Conservation (phyloP, 768 basidiomycete genomes). For the Lyophyllum shimeji region DNA sequence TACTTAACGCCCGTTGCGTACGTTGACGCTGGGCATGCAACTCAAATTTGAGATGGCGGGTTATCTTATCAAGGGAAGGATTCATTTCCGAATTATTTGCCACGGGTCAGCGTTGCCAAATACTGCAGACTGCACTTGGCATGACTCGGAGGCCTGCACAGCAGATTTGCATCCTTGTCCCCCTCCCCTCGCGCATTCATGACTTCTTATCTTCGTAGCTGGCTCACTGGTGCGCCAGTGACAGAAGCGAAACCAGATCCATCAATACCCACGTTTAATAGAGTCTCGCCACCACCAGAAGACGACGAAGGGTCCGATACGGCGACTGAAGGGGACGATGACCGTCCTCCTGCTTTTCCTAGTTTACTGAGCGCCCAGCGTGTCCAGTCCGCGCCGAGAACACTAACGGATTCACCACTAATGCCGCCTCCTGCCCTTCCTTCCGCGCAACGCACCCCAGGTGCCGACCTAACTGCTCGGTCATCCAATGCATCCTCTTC, state of each 20-base stretch:
- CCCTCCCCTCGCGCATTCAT: conserved; percentile 24
- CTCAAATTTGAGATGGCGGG: too few species aligned
- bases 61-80: too few species aligned
- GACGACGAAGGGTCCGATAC: conserved; percentile 36
- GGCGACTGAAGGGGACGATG: conserved; percentile 42
- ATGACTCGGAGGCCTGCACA: neutral
- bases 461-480: conserved; percentile 30
- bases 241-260: conserved; percentile 18
- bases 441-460: conserved; percentile 38
- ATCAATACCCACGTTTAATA: conserved; percentile 32
- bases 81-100: neutral
- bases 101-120: neutral
- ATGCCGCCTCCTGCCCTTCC: conserved; percentile 59
- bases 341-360: conserved; percentile 75
- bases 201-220: conserved; percentile 61
- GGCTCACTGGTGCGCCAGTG: conserved; percentile 45
- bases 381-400: conserved; percentile 31
- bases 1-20: too few species aligned
- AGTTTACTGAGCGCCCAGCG: conserved; percentile 72
- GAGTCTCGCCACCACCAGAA: conserved; percentile 41
- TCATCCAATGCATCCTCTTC: conserved; percentile 32
- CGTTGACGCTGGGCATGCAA: too few species aligned
- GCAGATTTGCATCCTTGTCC: neutral
- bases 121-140: neutral
- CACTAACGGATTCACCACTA: conserved; percentile 44